Percentiles rank a stretch among this genome's conserved stretches.
These are phyloP conservation scores for Xerocomellus chrysenteron DNA, from an alignment of 768 basidiomycete genomes.

Conservation along the genomic window DNA sequence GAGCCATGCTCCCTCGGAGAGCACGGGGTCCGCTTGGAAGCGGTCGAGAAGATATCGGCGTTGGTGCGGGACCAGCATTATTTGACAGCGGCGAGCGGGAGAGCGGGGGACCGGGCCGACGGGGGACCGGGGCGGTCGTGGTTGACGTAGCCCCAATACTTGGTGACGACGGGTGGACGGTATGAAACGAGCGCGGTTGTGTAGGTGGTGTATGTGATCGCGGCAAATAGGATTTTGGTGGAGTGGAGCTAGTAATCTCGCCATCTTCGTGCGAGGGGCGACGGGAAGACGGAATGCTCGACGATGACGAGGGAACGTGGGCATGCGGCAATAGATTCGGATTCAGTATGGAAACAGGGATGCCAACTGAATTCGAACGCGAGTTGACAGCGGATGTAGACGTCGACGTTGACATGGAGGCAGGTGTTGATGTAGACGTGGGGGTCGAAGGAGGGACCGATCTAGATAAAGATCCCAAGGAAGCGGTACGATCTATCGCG, in stretches of 20 bases:
- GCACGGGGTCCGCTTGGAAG: slow-evolving; percentile 43
- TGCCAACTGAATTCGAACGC: slow-evolving; percentile 27
- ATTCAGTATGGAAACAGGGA: slow-evolving; percentile 8
- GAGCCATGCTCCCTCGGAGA: slow-evolving; percentile 31
- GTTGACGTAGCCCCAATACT: slow-evolving; percentile 23
- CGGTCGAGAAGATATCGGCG: slow-evolving; percentile 32
- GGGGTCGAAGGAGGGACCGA: slow-evolving; percentile 3
- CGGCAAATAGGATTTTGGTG: slow-evolving; percentile 36
- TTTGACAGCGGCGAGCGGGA: slow-evolving; percentile 32
- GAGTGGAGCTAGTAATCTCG: slow-evolving; percentile 44
- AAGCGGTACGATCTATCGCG: not conserved
- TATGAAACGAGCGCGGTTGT: slow-evolving; percentile 46
- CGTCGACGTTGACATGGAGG: slow-evolving; percentile 23
- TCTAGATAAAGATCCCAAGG: not conserved
- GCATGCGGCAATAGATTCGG: not conserved
- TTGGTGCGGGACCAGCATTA: slow-evolving; percentile 13
- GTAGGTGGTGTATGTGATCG: slow-evolving; percentile 47
- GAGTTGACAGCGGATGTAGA: slow-evolving; percentile 24
- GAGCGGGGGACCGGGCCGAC: slow-evolving; percentile 32
- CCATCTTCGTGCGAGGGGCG: slow-evolving; percentile 50
- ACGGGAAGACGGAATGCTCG: slow-evolving; percentile 19
- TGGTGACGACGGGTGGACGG: slow-evolving; percentile 26
- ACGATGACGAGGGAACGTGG: slow-evolving; percentile 1
- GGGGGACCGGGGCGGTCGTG: slow-evolving; percentile 22
- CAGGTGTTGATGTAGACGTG: slow-evolving; percentile 8